phyloP scores from a whole-genome alignment of 2,329 filamentous ascomycete species.

The Sporothrix brunneoviolacea region DNA sequence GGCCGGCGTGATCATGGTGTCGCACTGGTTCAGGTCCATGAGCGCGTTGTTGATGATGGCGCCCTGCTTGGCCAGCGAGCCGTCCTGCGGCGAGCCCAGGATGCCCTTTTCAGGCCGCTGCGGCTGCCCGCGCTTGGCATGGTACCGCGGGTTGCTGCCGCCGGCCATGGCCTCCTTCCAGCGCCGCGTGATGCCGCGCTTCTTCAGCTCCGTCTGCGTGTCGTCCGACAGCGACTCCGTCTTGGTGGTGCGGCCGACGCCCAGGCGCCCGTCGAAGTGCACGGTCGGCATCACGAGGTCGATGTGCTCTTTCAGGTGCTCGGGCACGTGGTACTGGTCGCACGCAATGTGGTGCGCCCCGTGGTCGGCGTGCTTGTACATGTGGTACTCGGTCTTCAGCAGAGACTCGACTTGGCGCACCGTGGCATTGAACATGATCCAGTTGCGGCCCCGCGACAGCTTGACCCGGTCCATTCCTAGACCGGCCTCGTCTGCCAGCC shows the following conservation, averaged over 20 bases:
- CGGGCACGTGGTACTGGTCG: constrained; percentile 35
- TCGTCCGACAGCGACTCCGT: constrained; percentile 21
- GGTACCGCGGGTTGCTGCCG: constrained; percentile 3
- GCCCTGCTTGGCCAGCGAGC: constrained; percentile 27
- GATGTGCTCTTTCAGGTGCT: constrained; percentile 29
- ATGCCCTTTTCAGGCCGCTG: constrained; percentile 19
- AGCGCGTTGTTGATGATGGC: constrained; percentile 25
- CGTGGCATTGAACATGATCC: constrained; percentile 49
- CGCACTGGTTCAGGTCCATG: constrained; percentile 35
- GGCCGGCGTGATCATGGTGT: constrained; percentile 48
- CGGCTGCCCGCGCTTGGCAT: neutral
- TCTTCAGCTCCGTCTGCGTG: constrained; percentile 22
- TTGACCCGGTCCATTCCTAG: constrained; percentile 41
- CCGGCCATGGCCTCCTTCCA: neutral
- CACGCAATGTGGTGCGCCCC: constrained; percentile 33
- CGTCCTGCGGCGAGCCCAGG: constrained; percentile 22
- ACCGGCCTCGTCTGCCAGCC: constrained; percentile 44
- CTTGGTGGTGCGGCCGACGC: constrained; percentile 21
- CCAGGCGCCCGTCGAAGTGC: constrained; percentile 30
- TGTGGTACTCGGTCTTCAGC: constrained; percentile 46
- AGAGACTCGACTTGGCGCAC: constrained; percentile 46
- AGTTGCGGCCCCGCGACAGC: constrained; percentile 45
- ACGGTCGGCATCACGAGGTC: constrained; percentile 38
- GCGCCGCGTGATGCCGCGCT: constrained; percentile 15
- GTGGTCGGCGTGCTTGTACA: constrained; percentile 37